Conservation (phyloP, 805 yeast species). For the Candida montana region DNA sequence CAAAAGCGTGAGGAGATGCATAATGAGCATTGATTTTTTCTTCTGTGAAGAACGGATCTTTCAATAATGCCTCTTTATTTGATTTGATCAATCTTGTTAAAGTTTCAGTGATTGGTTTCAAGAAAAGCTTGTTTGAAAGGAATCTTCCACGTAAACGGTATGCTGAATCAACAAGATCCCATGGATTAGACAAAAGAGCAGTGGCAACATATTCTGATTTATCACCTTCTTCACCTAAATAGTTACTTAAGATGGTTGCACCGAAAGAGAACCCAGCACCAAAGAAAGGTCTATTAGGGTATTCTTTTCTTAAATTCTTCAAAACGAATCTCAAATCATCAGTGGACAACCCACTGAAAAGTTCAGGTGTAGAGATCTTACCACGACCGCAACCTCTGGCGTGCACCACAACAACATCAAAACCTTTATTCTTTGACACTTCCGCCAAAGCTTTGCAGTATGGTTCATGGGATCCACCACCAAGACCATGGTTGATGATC, state of each 20-base stretch:
- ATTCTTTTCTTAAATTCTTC: conserved; percentile 40
- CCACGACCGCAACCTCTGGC: conserved; percentile 77
- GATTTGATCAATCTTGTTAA: conserved; percentile 40
- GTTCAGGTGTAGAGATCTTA: conserved; percentile 59
- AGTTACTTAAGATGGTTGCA: conserved; percentile 59
- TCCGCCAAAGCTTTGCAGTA: conserved; percentile 54
- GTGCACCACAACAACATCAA: conserved; percentile 60
- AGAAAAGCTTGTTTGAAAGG: conserved; percentile 37
- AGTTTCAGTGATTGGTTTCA: conserved; percentile 36
- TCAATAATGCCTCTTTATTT: conserved; percentile 32
- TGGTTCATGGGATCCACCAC: conserved; percentile 78
- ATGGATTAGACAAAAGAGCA: conserved; percentile 58
- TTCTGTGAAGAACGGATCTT: conserved; percentile 29
- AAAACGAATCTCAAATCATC: conserved; percentile 61
- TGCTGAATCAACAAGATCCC: conserved; percentile 63
- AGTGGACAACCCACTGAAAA: conserved; percentile 66
- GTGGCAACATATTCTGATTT: conserved; percentile 52
- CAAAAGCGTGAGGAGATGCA: conserved; percentile 49
- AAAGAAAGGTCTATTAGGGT: conserved; percentile 61
- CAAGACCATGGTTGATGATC: conserved; percentile 64
- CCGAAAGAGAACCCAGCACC: conserved; percentile 72
- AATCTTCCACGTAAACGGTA: conserved; percentile 34
- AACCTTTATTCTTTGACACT: conserved; percentile 35
- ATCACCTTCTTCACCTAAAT: conserved; percentile 61
- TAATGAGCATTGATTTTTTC: conserved; percentile 32